Conservation (phyloP, 805 yeast species). For the Yarrowia sp. region DNA sequence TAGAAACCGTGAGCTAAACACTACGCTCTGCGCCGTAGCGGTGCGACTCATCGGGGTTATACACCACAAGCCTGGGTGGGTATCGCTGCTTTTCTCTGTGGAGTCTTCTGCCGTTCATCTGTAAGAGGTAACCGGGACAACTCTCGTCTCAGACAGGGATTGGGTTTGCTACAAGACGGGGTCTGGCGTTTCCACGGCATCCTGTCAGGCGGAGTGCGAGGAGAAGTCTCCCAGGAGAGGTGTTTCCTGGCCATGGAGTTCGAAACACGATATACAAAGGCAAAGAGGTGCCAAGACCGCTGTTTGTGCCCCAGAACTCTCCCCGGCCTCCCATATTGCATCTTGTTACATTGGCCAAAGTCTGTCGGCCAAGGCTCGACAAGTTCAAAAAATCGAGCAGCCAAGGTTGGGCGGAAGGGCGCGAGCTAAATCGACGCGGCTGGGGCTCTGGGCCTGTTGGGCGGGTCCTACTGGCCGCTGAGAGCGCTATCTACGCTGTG, state of each 20-base stretch:
- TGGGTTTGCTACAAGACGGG: too few relatives aligned
- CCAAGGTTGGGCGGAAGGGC: not conserved
- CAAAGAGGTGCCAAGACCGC: not conserved
- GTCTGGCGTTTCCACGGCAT: not conserved
- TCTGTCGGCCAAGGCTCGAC: not conserved
- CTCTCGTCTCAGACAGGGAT: not conserved
- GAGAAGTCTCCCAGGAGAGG: too few relatives aligned
- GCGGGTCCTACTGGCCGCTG: too few relatives aligned
- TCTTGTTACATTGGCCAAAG: slow-evolving; percentile 10
- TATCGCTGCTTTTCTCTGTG: not conserved
- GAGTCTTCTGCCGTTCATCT: not conserved
- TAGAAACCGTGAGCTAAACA: not conserved
- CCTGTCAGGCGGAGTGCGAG: not conserved
- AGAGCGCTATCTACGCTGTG: too few relatives aligned
- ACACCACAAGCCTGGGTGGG: not conserved
- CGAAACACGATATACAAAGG: too few relatives aligned
- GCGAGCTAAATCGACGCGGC: slow-evolving; percentile 7
- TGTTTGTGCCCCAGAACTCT: slow-evolving; percentile 17
- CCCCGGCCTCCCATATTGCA: not conserved
- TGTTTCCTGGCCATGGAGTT: too few relatives aligned
- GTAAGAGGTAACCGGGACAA: slow-evolving; percentile 1
- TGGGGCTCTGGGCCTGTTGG: slow-evolving; percentile 1
- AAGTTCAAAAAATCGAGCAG: too few relatives aligned
- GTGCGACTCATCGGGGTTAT: not conserved
- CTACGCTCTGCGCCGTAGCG: not conserved